A percentile compares a stretch with the other conserved stretches of the same genome.
phyloP scores from a whole-genome alignment of 2,329 filamentous ascomycete species.

The Cyclaneusma minus region DNA sequence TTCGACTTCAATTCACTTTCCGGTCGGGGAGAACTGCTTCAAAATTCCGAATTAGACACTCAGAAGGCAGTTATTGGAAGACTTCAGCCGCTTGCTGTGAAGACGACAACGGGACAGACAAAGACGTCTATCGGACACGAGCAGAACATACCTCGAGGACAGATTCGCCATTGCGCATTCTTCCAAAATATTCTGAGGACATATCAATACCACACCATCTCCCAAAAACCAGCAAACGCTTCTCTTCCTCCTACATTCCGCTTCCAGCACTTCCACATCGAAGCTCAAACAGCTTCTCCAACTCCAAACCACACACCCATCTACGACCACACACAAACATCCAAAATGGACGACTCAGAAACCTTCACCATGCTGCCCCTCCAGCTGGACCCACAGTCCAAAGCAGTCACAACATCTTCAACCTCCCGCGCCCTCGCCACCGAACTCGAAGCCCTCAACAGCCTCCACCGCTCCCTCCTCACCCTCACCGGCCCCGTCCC shows the following conservation, averaged over 20 bases:
- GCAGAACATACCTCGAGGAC: too few relatives aligned
- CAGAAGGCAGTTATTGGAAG: too few relatives aligned
- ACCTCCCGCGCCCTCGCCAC: constrained; percentile 35
- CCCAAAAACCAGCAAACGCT: not conserved
- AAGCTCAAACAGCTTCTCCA: not conserved
- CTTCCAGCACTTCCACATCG: too few relatives aligned
- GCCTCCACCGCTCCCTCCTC: constrained; percentile 61
- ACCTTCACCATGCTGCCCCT: constrained; percentile 75
- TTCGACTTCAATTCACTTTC: too few relatives aligned
- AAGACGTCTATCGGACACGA: too few relatives aligned
- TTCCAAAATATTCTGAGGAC: not conserved
- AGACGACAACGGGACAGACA: too few relatives aligned
- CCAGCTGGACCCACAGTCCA: constrained; percentile 65
- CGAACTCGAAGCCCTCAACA: constrained; percentile 63
- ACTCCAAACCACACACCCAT: not conserved
- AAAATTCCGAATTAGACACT: too few relatives aligned
- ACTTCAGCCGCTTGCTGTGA: too few relatives aligned
- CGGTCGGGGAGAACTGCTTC: too few relatives aligned
- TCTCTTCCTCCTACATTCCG: not conserved
- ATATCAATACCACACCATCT: not conserved
- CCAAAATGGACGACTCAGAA: constrained; percentile 41
- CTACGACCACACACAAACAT: constrained; percentile 3
- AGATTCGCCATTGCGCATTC: too few relatives aligned
- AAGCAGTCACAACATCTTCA: constrained; percentile 36
- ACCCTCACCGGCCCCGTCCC: constrained; percentile 50